Evolutionary conservation across 2,329 filamentous ascomycete genomes (phyloP), one percentile per base, ranked within the genome.

Genomic region (Claviceps spartinae): DNA sequence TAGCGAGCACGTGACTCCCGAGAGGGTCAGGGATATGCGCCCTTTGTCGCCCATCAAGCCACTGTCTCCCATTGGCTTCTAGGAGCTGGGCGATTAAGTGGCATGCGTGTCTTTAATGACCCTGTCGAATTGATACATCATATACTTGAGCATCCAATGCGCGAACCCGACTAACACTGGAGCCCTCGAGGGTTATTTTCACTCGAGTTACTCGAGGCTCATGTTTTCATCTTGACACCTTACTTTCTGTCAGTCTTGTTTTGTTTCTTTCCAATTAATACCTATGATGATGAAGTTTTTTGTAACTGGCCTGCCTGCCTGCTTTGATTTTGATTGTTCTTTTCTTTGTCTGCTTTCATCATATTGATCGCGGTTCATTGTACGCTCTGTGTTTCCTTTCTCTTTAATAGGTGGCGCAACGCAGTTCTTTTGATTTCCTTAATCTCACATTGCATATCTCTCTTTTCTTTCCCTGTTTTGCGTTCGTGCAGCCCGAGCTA

Each of bases 41-140:
- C 78, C 78, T 2, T 64, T 85, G 38, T 84, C 81, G 54, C 81
- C 81, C 4, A 83, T 85, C 61, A 80, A 82, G 64, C 81, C 81
- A 43, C 65, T 84, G 47, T 84, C 80, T 38, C 81, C 81, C 13
- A 68, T 82, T 61, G 76, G 78, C 55, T 77, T 83, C 57, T 78
- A 65, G 49, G 40, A 49, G 46, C 22, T 40, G n/a, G 24, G 6
- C 43, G 44, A 48, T 34, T 45, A 47, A 37, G 44, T 22, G 45
- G 37, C 22, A 43, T 26, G 2, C 18, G 40, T 43, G 30, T 30
- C 24, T 13, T 30, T 41, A 8, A 47, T 18, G 20, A 38, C 49
- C 52, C 52, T 36, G 48, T 54, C 52, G 49, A 41, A 48, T 54
- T 51, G 50, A 53, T 47, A 45, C 18, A 14, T 2, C 41, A 11